phyloP scores from a whole-genome alignment of 768 basidiomycete genomes.

The Cystobasidium tubakii region DNA sequence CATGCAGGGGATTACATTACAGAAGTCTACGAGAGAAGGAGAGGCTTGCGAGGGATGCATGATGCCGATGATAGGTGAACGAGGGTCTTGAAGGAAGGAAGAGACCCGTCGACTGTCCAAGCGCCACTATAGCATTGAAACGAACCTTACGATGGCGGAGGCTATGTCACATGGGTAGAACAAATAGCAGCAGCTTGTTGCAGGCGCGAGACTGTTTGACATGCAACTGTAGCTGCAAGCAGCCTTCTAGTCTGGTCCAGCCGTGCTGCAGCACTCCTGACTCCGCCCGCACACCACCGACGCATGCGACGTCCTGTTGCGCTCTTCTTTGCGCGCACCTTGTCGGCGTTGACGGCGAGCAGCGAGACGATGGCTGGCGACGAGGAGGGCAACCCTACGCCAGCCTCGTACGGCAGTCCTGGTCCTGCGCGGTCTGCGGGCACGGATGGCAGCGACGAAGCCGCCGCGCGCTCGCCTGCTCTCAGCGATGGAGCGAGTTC shows the following conservation, averaged over 20 bases:
- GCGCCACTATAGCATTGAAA: neutral
- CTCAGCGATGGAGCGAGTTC: slow-evolving; percentile 1
- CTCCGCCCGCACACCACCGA: neutral
- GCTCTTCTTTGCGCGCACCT: neutral
- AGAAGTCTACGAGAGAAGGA: too few relatives aligned
- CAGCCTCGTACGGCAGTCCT: slow-evolving; percentile 14
- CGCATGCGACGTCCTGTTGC: neutral
- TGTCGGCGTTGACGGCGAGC: neutral
- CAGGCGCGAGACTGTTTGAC: too few relatives aligned
- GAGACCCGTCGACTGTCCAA: neutral
- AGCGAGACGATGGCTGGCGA: neutral
- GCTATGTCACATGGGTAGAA: neutral
- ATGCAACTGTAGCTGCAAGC: too few relatives aligned
- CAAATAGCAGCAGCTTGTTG: neutral
- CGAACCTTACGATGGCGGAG: neutral
- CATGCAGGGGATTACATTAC: too few relatives aligned
- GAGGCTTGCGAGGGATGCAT: too few relatives aligned
- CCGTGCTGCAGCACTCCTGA: neutral
- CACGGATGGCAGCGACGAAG: too few relatives aligned
- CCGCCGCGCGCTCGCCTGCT: neutral
- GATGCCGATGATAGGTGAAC: too few relatives aligned
- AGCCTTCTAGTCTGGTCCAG: too few relatives aligned
- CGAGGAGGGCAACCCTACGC: neutral
- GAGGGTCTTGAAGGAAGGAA: neutral
- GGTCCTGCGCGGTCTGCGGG: neutral